phyloP scores from a whole-genome alignment of 2,329 filamentous ascomycete genomes.

The Pyrenophora seminiperda region DNA sequence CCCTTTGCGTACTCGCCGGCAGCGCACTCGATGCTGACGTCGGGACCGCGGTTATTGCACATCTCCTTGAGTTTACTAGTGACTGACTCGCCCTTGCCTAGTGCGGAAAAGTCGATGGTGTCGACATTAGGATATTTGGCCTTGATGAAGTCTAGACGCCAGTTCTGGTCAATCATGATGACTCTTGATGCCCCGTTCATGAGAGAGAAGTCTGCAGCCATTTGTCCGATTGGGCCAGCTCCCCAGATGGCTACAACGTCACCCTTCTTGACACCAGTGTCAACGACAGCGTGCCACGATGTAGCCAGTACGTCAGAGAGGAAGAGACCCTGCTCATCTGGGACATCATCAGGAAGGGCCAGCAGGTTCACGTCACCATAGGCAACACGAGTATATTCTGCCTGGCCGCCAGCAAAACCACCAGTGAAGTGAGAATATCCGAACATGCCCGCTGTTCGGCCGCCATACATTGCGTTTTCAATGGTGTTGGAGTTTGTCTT shows the following conservation, averaged over 20 bases:
- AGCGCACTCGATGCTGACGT: constrained; percentile 73
- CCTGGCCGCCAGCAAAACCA: constrained; percentile 85
- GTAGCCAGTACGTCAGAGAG: constrained; percentile 81
- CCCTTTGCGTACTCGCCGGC: constrained; percentile 68
- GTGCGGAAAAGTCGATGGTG: constrained; percentile 70
- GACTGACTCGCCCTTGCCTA: constrained; percentile 67
- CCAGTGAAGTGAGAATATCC: constrained; percentile 73
- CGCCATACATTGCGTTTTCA: constrained; percentile 77
- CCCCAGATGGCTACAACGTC: constrained; percentile 85
- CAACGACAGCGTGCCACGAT: constrained; percentile 80
- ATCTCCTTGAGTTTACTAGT: constrained; percentile 75
- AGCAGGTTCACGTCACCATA: constrained; percentile 81
- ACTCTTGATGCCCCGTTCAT: constrained; percentile 75
- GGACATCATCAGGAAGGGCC: constrained; percentile 75
- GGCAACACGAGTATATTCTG: constrained; percentile 84
- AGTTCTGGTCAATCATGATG: constrained; percentile 78
- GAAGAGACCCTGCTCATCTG: constrained; percentile 82
- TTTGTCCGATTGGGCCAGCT: constrained; percentile 84
- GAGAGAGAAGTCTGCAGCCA: constrained; percentile 70
- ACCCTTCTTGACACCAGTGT: constrained; percentile 77
- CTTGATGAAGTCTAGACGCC: constrained; percentile 71
- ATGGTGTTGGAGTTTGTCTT: constrained; percentile 76
- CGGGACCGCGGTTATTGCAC: constrained; percentile 70
- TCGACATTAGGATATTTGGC: constrained; percentile 68
- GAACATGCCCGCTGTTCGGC: constrained; percentile 70